phyloP scores from a whole-genome alignment of 2,329 filamentous ascomycete genomes.

The Ophiostoma piceae region DNA sequence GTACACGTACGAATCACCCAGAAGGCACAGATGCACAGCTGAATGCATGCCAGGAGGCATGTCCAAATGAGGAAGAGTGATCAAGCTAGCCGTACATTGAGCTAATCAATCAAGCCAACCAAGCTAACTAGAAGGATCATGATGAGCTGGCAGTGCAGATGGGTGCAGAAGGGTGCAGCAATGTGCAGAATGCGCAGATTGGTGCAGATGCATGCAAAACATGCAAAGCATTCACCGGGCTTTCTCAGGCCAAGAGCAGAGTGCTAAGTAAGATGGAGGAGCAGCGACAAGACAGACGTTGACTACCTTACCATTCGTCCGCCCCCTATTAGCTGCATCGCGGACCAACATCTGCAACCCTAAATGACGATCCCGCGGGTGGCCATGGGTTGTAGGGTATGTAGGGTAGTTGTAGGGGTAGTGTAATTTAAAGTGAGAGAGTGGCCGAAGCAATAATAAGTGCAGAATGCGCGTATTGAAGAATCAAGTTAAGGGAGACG shows the following conservation, averaged over 20 bases:
- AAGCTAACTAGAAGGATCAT: not conserved
- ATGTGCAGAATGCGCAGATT: not conserved
- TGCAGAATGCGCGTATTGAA: not conserved
- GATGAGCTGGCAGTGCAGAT: slow-evolving; percentile 12
- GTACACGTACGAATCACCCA: too few species aligned
- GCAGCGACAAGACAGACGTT: not conserved
- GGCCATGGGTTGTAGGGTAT: not conserved
- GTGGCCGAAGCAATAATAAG: not conserved
- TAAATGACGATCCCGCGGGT: slow-evolving; percentile 11
- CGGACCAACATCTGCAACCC: not conserved
- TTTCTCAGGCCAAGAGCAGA: not conserved
- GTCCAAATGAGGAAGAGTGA: not conserved
- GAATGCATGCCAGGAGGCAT: not conserved
- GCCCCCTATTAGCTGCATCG: slow-evolving; percentile 13
- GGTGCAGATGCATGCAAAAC: not conserved
- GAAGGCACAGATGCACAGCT: not conserved
- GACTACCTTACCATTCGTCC: not conserved
- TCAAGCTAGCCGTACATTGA: not conserved
- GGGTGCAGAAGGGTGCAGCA: not conserved
- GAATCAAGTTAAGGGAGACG: not conserved
- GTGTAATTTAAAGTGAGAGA: too few species aligned
- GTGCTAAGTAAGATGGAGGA: not conserved
- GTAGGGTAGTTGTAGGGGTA: too few species aligned
- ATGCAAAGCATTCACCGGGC: slow-evolving; percentile 12
- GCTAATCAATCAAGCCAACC: not conserved